Conservation (phyloP, 192 early-diverging fungal species). For the Mortierella antarctica region DNA sequence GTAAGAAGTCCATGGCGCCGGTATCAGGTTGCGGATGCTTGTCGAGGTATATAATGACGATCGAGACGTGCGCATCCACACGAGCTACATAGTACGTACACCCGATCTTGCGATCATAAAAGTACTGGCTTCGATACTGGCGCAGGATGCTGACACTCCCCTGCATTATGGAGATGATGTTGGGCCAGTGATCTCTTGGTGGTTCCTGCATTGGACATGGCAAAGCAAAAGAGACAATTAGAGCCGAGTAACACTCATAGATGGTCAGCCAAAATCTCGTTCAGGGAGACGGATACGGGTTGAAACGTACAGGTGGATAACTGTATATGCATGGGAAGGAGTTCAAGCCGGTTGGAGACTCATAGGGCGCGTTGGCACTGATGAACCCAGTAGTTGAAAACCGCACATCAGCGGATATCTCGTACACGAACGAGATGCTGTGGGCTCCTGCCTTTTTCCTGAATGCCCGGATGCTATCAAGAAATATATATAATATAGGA, state of each 20-base stretch:
- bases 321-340: constrained; percentile 68
- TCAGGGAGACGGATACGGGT: neutral
- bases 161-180: constrained; percentile 66
- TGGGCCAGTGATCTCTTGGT: constrained; percentile 62
- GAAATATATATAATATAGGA: neutral
- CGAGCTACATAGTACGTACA: constrained; percentile 63
- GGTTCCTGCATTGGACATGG: constrained; percentile 33
- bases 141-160: constrained; percentile 50
- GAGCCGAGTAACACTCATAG: neutral
- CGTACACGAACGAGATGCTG: constrained; percentile 60
- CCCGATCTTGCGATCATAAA: constrained; percentile 61
- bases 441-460: constrained; percentile 55
- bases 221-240: neutral
- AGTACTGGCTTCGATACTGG: constrained; percentile 55
- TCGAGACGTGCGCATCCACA: constrained; percentile 58
- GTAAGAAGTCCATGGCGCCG: constrained; percentile 58
- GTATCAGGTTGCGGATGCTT: constrained; percentile 58
- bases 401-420: constrained; percentile 49
- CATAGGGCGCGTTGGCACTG: constrained; percentile 54
- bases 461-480: constrained; percentile 56
- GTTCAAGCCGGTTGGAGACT: constrained; percentile 61
- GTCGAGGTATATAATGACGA: constrained; percentile 63
- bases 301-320: constrained; percentile 55
- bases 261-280: neutral
- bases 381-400: constrained; percentile 59